Base-by-base conservation (phyloP, 768 basidiomycete genomes). In the Candolleomyces eurysporus region DNA sequence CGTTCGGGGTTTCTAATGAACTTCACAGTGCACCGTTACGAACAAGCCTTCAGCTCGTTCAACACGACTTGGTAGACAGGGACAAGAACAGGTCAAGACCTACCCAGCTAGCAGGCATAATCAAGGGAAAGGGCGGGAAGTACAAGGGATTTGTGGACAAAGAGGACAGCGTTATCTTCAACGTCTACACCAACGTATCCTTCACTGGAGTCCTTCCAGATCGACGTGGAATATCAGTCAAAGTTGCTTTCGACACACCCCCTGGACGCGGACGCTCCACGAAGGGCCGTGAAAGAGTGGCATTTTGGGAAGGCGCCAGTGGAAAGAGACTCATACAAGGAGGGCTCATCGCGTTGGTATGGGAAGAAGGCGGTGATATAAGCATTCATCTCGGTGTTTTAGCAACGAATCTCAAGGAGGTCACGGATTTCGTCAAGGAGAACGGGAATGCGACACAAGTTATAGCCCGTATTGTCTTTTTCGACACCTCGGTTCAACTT, bases 401-500 rank as follows among this genome's bases (percentile, higher is more conserved):
- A 10, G 69, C 74, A 2, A 78, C 76, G 19, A 63, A 70, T 13
- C 42, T 61, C 4, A 63, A 57, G 1, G 83, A 84, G 22, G 64
- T 84, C 43, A 73, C 72, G 0, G 73, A 78, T 17, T 73, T 78
- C 0, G 74, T 78, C 7, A 74, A 73, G 52, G 43, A 8, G 16
- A 63, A 68, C 42, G 61, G 46, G 13, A 63, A 68, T 43, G 61
- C 48, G 13, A 63, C 73, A 1, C 66, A 66, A 2, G 68, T 86
- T 30, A 67, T 70, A 17, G 63, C 88, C 11, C 80, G 81, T 3
- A 73, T 90, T 45, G 72, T 79, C 13, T 91, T 92, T 71, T 90
- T 90, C 62, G 87, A 90, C 64, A 72, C 82, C 3, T 74, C 77
- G 9, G 72, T 88, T 1, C 81, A 88, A 66, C 68, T 88, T 8